Percentiles rank a stretch among this genome's conserved stretches.
Conservation (phyloP, 2,329 filamentous ascomycete genomes). For the Talaromyces sp. region DNA sequence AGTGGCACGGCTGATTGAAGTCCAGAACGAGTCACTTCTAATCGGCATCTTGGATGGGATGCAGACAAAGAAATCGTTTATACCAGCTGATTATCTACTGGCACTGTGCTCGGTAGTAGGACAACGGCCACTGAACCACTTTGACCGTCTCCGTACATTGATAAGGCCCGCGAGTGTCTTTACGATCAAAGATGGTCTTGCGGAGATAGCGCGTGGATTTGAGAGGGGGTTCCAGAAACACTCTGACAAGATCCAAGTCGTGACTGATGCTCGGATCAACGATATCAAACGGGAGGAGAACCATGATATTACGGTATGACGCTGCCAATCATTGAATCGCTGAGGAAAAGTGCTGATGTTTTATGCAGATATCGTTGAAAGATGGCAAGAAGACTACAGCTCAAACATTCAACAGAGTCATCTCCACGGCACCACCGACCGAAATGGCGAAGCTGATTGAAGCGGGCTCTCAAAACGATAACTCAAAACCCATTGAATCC, state of each 20-base stretch:
- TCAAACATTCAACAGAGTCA: constrained; percentile 30
- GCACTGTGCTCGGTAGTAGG: constrained; percentile 22
- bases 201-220: constrained; percentile 57
- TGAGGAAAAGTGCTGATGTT: neutral
- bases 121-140: constrained; percentile 21
- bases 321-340: neutral
- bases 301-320: constrained; percentile 27
- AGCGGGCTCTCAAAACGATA: constrained; percentile 14
- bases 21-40: constrained; percentile 22
- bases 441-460: constrained; percentile 27
- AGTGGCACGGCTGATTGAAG: constrained; percentile 49
- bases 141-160: constrained; percentile 21
- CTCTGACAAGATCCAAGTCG: constrained; percentile 59
- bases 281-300: constrained; percentile 36
- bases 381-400: constrained; percentile 1
- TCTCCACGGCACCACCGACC: constrained; percentile 33
- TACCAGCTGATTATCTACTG: constrained; percentile 29
- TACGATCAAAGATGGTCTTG: constrained; percentile 57
- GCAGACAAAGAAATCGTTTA: constrained; percentile 15
- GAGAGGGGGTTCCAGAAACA: constrained; percentile 34
- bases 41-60: constrained; percentile 20
- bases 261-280: constrained; percentile 49
- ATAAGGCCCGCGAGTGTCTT: constrained; percentile 36
- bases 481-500: constrained; percentile 20
- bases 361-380: constrained; percentile 11